Evolutionary conservation across 805 yeast genomes (phyloP), one percentile per base, ranked within the genome.

Genomic region (Zygosaccharomyces bisporus): DNA sequence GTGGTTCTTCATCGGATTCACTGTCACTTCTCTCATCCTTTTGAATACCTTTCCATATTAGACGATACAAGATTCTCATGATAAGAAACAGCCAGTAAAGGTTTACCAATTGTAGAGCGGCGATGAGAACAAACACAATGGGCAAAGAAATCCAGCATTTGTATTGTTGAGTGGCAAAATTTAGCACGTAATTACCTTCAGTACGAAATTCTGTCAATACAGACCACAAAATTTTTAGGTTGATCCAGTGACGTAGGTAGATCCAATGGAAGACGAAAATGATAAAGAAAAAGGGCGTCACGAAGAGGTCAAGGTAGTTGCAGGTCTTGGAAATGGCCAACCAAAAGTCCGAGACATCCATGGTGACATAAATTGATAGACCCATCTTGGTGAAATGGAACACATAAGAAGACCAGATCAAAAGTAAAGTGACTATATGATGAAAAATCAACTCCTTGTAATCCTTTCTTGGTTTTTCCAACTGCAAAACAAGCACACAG

Each of bases 321-420:
- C 88, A 68, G n/a, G 87, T 79, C 67, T 93, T 93, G 21, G 97
- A 86, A 3, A 73, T 55, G 5, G 96, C 83, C 53, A 93, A 71
- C 68, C 89, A 86, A 66, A 88, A 81, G 70, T 93, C 99, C 13
- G 95, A 85, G 30, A 89, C 75, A 67, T 93, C 99, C 99, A 93
- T 93, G 18, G 98, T 88, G 56, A 93, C 77, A 64, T 87, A 93
- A 41, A 93, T 78, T 13, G 84, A 86, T 27, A 93, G 65, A 4
- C 99, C 99, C 77, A 93, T 91, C 81, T 95, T 87, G 12, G 96
- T 87, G 73, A 89, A 93, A 67, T 93, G 96, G 75, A 93, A 93
- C 54, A 90, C 79, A 66, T 93, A 91, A 8, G 96, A 86, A 43
- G 78, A 73, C 79, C 84, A 83, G 57, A 93, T 89, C 55, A 93